phyloP scores from a whole-genome alignment of 371 early-diverging fungal species.

The Apophysomyces elegans region DNA sequence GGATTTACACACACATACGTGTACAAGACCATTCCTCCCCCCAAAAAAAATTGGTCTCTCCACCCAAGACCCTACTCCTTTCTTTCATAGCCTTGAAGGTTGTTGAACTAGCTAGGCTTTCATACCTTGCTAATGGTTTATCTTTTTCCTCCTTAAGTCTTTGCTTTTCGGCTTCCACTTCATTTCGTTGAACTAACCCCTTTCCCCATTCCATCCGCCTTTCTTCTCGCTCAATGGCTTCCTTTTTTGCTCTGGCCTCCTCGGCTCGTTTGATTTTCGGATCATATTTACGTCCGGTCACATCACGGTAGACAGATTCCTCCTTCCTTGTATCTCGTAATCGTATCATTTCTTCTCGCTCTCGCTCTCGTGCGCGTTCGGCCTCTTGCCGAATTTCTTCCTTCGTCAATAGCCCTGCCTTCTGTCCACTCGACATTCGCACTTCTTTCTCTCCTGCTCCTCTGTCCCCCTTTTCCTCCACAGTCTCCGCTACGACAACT shows the following conservation, averaged over 20 bases:
- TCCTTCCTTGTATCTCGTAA: constrained; percentile 16
- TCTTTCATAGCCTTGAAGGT: background rate
- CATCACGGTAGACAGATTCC: constrained; percentile 81
- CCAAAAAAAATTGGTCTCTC: too few relatives aligned
- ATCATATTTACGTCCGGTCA: constrained; percentile 73
- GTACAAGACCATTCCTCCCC: background rate
- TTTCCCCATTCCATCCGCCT: constrained; percentile 78
- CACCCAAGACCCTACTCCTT: background rate
- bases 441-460: constrained; percentile 25
- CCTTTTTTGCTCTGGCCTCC: constrained; percentile 54
- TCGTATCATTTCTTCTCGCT: constrained; percentile 40
- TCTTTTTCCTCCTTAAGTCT: constrained; percentile 61
- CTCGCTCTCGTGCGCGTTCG: constrained; percentile 45
- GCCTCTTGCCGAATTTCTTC: constrained; percentile 53
- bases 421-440: constrained; percentile 59
- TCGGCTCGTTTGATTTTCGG: constrained; percentile 67
- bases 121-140: constrained; percentile 67
- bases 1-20: too few relatives aligned
- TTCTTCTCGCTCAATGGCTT: constrained; percentile 68
- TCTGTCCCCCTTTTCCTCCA: constrained; percentile 12
- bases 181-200: constrained; percentile 73
- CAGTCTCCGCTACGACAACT: constrained; percentile 42
- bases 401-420: constrained; percentile 60
- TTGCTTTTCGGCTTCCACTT: constrained; percentile 49
- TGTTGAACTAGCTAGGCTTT: background rate